Percentiles rank a stretch among this genome's conserved stretches.
Conservation (phyloP, 2,329 filamentous ascomycete species). For the Apiospora arundinis region DNA sequence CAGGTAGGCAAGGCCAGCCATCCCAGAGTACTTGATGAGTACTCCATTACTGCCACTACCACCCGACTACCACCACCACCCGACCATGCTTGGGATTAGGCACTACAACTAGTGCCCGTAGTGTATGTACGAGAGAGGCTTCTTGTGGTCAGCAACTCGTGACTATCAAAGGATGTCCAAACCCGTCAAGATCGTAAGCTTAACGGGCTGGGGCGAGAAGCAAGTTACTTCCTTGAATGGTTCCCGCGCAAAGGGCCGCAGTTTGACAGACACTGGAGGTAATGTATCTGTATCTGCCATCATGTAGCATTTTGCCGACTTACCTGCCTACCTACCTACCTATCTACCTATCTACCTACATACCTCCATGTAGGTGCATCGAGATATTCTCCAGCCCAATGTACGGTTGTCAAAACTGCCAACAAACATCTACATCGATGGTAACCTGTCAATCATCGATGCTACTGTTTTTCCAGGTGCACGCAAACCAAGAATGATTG, state of each 20-base stretch:
- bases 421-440: not conserved
- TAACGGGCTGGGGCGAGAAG: slow-evolving; percentile 11
- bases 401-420: not conserved
- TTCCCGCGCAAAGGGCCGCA: slow-evolving; percentile 1
- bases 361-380: no score
- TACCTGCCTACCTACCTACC: no score
- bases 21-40: slow-evolving; percentile 8
- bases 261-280: slow-evolving; percentile 1
- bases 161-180: slow-evolving; percentile 16
- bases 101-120: slow-evolving; percentile 17
- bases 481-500: not conserved
- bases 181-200: slow-evolving; percentile 12
- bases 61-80: slow-evolving; percentile 4
- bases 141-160: slow-evolving; percentile 17
- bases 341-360: no score
- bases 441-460: not conserved
- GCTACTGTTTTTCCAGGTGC: not conserved
- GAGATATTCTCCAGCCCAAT: not conserved
- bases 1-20: slow-evolving; percentile 5
- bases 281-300: not conserved
- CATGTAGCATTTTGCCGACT: not conserved
- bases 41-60: not conserved
- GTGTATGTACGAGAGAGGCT: slow-evolving; percentile 3
- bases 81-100: not conserved
- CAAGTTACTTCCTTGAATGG: not conserved